Conservation (phyloP, 2,329 filamentous ascomycete species). For the Harringtonia lauricola region DNA sequence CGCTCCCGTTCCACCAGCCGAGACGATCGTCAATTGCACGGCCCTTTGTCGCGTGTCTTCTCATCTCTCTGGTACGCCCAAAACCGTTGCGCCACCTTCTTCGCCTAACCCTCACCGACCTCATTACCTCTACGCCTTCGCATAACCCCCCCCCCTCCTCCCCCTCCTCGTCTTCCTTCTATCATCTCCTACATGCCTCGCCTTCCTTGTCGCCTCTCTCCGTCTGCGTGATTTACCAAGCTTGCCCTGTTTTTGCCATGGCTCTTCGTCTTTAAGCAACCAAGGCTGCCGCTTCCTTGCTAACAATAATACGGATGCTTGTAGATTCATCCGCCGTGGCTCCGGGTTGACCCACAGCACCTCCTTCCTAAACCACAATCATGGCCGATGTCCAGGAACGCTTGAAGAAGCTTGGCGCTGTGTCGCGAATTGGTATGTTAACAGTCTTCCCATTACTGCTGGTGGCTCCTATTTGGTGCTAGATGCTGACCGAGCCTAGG, state of each 20-base stretch:
- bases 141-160: too few relatives aligned
- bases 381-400: slow-evolving; percentile 49
- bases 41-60: neutral
- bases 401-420: slow-evolving; percentile 46
- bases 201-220: too few relatives aligned
- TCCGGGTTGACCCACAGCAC: slow-evolving; percentile 6
- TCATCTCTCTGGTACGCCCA: neutral
- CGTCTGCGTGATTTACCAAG: too few relatives aligned
- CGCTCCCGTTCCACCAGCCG: neutral
- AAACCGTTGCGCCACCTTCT: neutral
- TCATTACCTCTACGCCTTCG: too few relatives aligned
- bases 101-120: neutral
- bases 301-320: neutral
- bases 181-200: too few relatives aligned
- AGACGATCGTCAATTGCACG: neutral
- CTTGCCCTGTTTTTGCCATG: too few relatives aligned
- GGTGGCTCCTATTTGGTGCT: slow-evolving; percentile 1
- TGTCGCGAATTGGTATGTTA: slow-evolving; percentile 56
- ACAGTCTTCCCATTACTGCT: neutral
- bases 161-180: too few relatives aligned
- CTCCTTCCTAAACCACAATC: slow-evolving; percentile 11
- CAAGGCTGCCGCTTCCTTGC: too few relatives aligned
- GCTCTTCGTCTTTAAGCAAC: too few relatives aligned
- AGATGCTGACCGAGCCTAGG: slow-evolving; percentile 15
- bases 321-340: slow-evolving; percentile 4